Evolutionary conservation across 2,329 filamentous ascomycete species (phyloP).

Genomic region (Pezicula radicicola): DNA sequence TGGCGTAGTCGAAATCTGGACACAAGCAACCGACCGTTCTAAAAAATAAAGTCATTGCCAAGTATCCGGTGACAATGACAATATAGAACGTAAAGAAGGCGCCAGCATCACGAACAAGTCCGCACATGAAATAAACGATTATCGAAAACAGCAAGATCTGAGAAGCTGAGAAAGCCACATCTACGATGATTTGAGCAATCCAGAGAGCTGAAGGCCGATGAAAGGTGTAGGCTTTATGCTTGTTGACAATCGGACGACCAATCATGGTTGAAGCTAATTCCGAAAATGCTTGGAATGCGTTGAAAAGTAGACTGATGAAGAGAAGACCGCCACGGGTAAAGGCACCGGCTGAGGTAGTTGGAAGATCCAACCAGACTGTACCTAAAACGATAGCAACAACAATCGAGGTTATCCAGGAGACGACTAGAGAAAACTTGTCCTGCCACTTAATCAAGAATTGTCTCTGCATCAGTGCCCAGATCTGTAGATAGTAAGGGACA

Average conservation of each 20-base stretch:
- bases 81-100: constrained; percentile 78
- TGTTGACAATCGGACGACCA: constrained; percentile 75
- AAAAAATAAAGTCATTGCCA: constrained; percentile 76
- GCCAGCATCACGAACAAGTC: constrained; percentile 64
- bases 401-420: constrained; percentile 70
- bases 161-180: constrained; percentile 66
- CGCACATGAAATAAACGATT: constrained; percentile 78
- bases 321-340: constrained; percentile 81
- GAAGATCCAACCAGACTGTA: constrained; percentile 73
- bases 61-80: constrained; percentile 64
- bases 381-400: constrained; percentile 76
- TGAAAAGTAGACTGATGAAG: constrained; percentile 79
- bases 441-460: constrained; percentile 86
- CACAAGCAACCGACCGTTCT: constrained; percentile 71
- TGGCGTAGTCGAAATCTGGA: constrained; percentile 80
- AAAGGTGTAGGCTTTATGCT: constrained; percentile 81
- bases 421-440: constrained; percentile 72
- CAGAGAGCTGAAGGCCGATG: constrained; percentile 79
- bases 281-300: constrained; percentile 82
- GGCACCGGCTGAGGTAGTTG: constrained; percentile 62
- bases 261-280: constrained; percentile 75
- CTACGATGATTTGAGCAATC: constrained; percentile 79
- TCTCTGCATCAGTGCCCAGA: constrained; percentile 79
- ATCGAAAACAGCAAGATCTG: constrained; percentile 72
- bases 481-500: constrained; percentile 77